These are phyloP conservation scores for Phytophthora hibernalis DNA, from an alignment of 352 stramenopile species.

Conservation along the genomic window DNA sequence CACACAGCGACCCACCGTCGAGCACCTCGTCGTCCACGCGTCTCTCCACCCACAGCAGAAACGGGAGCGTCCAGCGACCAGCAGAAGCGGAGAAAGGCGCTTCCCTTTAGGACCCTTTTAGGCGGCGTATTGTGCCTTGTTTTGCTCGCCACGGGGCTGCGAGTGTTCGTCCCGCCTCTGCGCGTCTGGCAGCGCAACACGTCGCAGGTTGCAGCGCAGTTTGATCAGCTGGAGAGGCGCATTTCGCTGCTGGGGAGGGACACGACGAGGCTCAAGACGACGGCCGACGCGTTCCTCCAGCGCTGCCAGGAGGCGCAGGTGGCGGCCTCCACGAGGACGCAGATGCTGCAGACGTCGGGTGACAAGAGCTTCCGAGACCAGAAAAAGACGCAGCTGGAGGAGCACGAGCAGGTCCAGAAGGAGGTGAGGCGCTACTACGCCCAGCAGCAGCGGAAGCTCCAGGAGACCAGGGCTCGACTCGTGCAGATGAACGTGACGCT, in stretches of 20 bases:
- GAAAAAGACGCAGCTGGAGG: conserved; percentile 18
- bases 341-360: conserved; percentile 27
- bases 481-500: conserved; percentile 38
- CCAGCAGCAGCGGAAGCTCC: conserved; percentile 34
- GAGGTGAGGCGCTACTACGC: conserved; percentile 36
- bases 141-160: conserved; percentile 13
- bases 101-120: conserved; percentile 17
- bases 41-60: conserved; percentile 7
- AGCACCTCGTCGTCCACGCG: neutral
- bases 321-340: conserved; percentile 22
- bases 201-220: conserved; percentile 13
- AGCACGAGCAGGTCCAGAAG: conserved; percentile 32
- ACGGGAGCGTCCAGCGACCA: conserved; percentile 1
- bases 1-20: conserved; percentile 14
- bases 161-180: neutral
- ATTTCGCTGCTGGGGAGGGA: conserved; percentile 28
- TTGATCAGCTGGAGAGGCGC: conserved; percentile 40
- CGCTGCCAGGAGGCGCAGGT: conserved; percentile 35
- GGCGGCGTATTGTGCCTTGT: conserved; percentile 18
- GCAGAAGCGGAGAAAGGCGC: conserved; percentile 8
- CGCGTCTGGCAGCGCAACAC: conserved; percentile 1
- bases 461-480: conserved; percentile 30
- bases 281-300: conserved; percentile 32
- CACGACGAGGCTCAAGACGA: conserved; percentile 25
- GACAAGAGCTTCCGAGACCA: conserved; percentile 27